Base-by-base conservation (phyloP, 208 protist genomes). In the Phytomonas francai region DNA sequence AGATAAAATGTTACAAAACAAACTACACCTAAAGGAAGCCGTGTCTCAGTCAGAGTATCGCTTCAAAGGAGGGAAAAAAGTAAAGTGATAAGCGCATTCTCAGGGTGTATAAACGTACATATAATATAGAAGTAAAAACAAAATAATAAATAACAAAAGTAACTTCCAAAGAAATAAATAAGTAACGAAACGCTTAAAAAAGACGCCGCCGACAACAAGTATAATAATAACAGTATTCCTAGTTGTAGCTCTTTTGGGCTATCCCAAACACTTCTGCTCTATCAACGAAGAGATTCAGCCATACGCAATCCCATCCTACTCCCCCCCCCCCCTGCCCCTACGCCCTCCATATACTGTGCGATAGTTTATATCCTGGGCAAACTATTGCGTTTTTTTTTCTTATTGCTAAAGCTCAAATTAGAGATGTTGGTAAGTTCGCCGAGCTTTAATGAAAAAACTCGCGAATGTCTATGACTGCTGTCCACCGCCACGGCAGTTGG, bases 1-100 rank as follows among this genome's bases (percentile, higher is more conserved):
- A 63, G 45, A 63, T 61, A 32, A 42, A 62, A 33, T 39, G 32
- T 66, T 61, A 59, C 56, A 31, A 73, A 49, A 69, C 64, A 80
- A 67, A 74, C 16, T 62, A 69, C 32, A 65, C n/a, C 29, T 66
- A 64, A 34, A 63, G 28, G 7, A 19, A 68, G 8, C 5, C n/a
- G 22, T 65, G 8, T 36, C 56, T 34, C 60, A 11, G 1, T 31
- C 16, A 39, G 56, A 56, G 29, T 6, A 8, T 8, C 31, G 25
- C 4, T 42, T 7, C 32, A 61, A 57, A 28, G 57, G 31, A 57
- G 12, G 57, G 31, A 63, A 36, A 72, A 57, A 71, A 74, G 51
- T 36, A 72, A 49, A 54, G 33, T 70, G 59, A 68, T 4, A 73
- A 74, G 64, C n/a, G 12, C 34, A 19, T 57, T 19, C 60, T 49